Percentiles rank a stretch among this genome's conserved stretches.
Conservation (phyloP, 78 protist species). For the Tieghemostelium lacteum region DNA sequence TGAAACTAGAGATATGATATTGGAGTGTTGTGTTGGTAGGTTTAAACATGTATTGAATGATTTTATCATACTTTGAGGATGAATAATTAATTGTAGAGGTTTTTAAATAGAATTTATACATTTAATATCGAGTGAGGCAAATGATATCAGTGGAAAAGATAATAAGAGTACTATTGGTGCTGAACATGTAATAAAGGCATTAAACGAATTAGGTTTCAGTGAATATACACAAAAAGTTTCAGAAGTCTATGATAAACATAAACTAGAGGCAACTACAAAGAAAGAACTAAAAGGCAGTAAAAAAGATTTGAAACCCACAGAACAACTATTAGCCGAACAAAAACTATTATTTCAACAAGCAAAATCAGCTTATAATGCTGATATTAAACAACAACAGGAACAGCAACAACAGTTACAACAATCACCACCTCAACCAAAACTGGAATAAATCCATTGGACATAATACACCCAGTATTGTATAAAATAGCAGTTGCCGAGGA, state of each 20-base stretch:
- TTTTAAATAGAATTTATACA: slow-evolving; percentile 76
- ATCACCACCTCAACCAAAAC: background rate
- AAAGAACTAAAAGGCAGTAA: slow-evolving; percentile 20
- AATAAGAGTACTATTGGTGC: slow-evolving; percentile 55
- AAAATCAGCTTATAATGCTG: slow-evolving; percentile 21
- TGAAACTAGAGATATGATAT: slow-evolving; percentile 66
- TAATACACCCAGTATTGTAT: too few species aligned
- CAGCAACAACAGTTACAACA: slow-evolving; percentile 29
- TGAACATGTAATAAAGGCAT: slow-evolving; percentile 60
- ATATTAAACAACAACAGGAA: slow-evolving; percentile 16
- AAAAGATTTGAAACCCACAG: slow-evolving; percentile 37
- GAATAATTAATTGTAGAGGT: too few species aligned
- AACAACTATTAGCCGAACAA: slow-evolving; percentile 61
- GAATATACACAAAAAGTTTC: slow-evolving; percentile 70
- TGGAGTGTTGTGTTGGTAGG: slow-evolving; percentile 69
- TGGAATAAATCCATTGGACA: too few species aligned
- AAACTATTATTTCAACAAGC: slow-evolving; percentile 50
- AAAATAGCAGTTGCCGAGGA: too few species aligned
- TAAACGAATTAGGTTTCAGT: slow-evolving; percentile 59
- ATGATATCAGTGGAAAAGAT: slow-evolving; percentile 62
- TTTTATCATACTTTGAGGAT: background rate
- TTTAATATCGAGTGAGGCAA: slow-evolving; percentile 75
- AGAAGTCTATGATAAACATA: slow-evolving; percentile 63
- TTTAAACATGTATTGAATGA: background rate
- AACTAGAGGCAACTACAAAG: slow-evolving; percentile 48